Base-by-base conservation (phyloP, 31 red algal genomes). In the Bonnemaisonia californica region DNA sequence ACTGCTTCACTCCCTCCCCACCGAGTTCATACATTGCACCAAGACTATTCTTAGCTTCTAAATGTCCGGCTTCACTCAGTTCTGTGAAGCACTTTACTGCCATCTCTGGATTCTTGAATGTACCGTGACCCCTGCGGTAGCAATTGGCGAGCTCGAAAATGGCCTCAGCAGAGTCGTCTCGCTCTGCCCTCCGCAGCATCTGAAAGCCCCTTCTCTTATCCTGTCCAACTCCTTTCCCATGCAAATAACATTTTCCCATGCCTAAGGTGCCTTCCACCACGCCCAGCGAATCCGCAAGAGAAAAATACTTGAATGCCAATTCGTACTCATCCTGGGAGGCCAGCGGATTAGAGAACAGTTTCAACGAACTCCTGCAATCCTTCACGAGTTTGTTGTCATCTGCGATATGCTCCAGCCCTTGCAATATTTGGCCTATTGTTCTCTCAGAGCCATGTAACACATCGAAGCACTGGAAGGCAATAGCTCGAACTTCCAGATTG, bases 21-120 rank as follows among this genome's bases (percentile, higher is more conserved):
- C n/a, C n/a, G n/a, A n/a, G n/a, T 13, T 65, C 61, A 65, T 65
- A 65, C 28, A 65, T 33, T 31, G 8, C 19, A 36, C 61, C 61
- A 13, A 65, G 32, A 7, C 7, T 65, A 65, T 33, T 7, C 61
- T 65, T 7, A 19, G 61, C 61, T 33, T 65, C 61, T 7, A 19
- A 31, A 65, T 65, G 7, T 7, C 61, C 61, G 19, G 29, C 61
- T 12, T 65, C 61, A 19, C 61, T 65, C 7, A 51, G 45, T 16
- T 51, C 16, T 51, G 9, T 51, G 16, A 51, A 51, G 9, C 45
- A 51, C 16, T 51, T 16, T 51, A 16, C 16, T 51, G 45, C 45
- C 9, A 51, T 16, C 45, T 16, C 9, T 11, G 16, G 7, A 51
- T 51, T 16, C 16, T 51, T 51, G 7, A 16, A 11, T 51, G 45